Evolutionary conservation across 2,329 filamentous ascomycete species (phyloP), one percentile per base, ranked within the genome.

Genomic region (Eurotiales sp.): DNA sequence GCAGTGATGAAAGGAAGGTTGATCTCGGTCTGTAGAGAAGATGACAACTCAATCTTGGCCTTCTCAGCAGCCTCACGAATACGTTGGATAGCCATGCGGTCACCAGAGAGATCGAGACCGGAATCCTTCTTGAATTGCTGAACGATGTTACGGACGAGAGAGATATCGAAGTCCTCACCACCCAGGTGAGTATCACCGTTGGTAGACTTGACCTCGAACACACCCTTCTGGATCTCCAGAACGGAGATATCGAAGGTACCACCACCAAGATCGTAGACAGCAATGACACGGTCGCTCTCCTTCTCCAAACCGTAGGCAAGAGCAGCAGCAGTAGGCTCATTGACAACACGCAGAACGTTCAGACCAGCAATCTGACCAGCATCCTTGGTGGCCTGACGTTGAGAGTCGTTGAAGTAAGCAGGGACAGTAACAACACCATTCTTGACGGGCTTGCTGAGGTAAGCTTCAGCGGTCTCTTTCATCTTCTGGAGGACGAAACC

Each of bases 221-320:
- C 91, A 73, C 92, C 92, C 75, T 90, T 90, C 78, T 96, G 90
- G 69, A 97, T 96, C 77, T 96, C 90, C 14, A 97, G 86, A 57
- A 96, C 86, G 58, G 91, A 96, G 75, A 97, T 95, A 90, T 97
- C 92, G 77, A 97, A 97, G 63, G 91, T 97, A 84, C 91, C 91
- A 83, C 91, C 91, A 78, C 91, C 91, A 65, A 97, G 83, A 86
- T 97, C 91, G 80, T 95, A 97, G 72, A 97, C 91, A 63, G 91
- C 90, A 66, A 96, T 87, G 55, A 96, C 77, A 59, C 87, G 83
- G 77, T 96, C 90, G 58, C 84, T 82, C 73, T 93, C 88, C 83
- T 96, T 96, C 78, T 96, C 91, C 46, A 96, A 83, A 77, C 92
- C 92, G 69, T 97, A 97, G 57, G 92, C 92, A 62, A 97, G 84